Percentiles rank a stretch among this genome's conserved stretches.
Evolutionary conservation across 2,329 filamentous ascomycete species (phyloP).

Genomic region (Fusarium brevicatenulatum): DNA sequence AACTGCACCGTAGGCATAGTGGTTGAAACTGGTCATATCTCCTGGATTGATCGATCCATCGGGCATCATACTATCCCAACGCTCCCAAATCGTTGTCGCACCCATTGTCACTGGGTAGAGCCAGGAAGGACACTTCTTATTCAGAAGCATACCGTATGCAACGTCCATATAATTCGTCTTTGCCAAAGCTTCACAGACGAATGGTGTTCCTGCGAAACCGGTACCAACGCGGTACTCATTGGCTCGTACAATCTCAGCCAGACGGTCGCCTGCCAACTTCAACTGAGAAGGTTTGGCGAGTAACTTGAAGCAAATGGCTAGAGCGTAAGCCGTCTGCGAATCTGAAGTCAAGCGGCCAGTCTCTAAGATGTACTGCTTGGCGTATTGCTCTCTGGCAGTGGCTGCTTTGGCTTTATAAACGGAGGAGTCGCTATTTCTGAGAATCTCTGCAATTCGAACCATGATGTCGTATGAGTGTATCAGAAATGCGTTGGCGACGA

Average conservation of each 20-base stretch:
- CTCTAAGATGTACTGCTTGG: constrained; percentile 44
- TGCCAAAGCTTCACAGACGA: background rate
- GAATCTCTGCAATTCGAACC: constrained; percentile 45
- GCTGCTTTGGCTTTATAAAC: constrained; percentile 26
- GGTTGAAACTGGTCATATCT: background rate
- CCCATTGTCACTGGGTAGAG: background rate
- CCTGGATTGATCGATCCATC: background rate
- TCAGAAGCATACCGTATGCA: background rate
- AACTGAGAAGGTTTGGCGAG: background rate
- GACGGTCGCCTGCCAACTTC: background rate
- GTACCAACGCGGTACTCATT: background rate
- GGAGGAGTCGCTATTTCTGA: constrained; percentile 42
- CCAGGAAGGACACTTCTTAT: background rate
- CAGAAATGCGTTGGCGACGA: constrained; percentile 59
- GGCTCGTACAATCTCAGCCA: background rate
- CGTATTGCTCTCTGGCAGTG: constrained; percentile 15
- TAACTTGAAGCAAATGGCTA: background rate
- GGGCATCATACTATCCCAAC: background rate
- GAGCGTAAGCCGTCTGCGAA: background rate
- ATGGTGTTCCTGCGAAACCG: background rate
- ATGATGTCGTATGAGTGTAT: constrained; percentile 53
- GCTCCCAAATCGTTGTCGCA: background rate
- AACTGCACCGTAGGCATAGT: background rate
- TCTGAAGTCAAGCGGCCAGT: background rate
- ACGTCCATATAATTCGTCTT: background rate